phyloP scores from a whole-genome alignment of 2,329 filamentous ascomycete genomes.

The Paraphoma sp. region DNA sequence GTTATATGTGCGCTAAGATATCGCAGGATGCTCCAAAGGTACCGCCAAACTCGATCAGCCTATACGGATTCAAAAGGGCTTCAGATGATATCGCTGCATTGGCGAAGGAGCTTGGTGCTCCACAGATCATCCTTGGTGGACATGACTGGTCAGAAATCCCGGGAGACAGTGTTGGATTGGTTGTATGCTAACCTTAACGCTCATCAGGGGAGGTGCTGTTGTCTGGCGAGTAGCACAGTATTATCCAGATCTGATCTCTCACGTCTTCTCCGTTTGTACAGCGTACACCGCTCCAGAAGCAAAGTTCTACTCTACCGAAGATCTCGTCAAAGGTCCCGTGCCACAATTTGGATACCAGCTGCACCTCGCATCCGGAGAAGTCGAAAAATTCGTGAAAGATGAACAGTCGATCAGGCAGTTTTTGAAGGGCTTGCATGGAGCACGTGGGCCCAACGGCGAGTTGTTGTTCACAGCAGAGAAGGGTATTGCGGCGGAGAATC shows the following conservation, averaged over 20 bases:
- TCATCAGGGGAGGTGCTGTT: constrained; percentile 72
- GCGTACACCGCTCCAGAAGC: constrained; percentile 68
- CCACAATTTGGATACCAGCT: constrained; percentile 85
- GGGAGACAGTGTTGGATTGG: no score
- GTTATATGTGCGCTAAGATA: constrained; percentile 19
- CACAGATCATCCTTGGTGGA: constrained; percentile 78
- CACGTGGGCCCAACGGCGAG: constrained; percentile 62
- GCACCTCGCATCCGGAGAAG: constrained; percentile 73
- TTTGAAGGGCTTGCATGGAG: constrained; percentile 75
- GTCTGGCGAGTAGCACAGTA: constrained; percentile 78
- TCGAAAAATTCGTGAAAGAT: constrained; percentile 55
- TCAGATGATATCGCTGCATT: constrained; percentile 78
- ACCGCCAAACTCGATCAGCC: constrained; percentile 65
- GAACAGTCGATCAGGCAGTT: constrained; percentile 72
- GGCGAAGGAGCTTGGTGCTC: constrained; percentile 62
- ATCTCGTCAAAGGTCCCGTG: constrained; percentile 63
- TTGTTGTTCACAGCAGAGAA: constrained; percentile 63
- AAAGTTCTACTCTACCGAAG: constrained; percentile 63
- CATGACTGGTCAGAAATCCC: constrained; percentile 73
- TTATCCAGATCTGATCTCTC: constrained; percentile 71
- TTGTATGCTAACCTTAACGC: constrained; percentile 4
- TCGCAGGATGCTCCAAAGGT: constrained; percentile 53
- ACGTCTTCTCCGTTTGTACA: constrained; percentile 79
- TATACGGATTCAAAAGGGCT: constrained; percentile 74
- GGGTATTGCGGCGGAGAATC: constrained; percentile 69